A percentile compares a stretch with the other conserved stretches of the same genome.
phyloP scores from a whole-genome alignment of 208 protist species.

The Crithidia mellificae region DNA sequence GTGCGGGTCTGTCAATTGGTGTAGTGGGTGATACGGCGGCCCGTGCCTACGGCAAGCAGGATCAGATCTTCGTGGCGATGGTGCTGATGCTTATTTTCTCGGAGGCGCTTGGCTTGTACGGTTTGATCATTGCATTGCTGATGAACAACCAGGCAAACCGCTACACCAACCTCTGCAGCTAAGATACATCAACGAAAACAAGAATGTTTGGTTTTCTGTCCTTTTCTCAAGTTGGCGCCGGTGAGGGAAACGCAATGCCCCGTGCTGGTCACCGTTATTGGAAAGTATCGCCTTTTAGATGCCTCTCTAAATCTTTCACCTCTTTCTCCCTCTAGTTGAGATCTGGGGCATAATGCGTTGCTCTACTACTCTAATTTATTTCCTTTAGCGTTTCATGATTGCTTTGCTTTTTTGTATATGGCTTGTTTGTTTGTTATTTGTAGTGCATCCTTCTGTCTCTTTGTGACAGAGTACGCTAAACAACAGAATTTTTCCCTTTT shows the following conservation, averaged over 20 bases:
- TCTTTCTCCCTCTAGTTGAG: slow-evolving; percentile 13
- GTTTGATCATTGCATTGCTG: slow-evolving; percentile 98
- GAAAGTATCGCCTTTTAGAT: too few species aligned
- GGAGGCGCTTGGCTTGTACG: slow-evolving; percentile 98
- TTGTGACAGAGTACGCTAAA: too few species aligned
- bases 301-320: not conserved
- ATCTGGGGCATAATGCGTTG: too few species aligned
- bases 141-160: slow-evolving; percentile 92
- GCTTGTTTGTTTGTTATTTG: too few species aligned
- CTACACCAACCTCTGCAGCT: slow-evolving; percentile 59
- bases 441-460: too few species aligned
- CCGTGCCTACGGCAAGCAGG: slow-evolving; percentile 94
- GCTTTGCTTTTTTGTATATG: too few species aligned
- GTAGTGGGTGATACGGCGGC: slow-evolving; percentile 98
- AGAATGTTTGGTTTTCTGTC: too few species aligned
- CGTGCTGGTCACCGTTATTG: too few species aligned
- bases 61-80: slow-evolving; percentile 99
- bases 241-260: too few species aligned
- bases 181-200: too few species aligned
- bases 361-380: too few species aligned
- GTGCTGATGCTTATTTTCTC: slow-evolving; percentile 99
- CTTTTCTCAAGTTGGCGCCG: too few species aligned
- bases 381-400: slow-evolving; percentile 17
- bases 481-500: slow-evolving; percentile 10
- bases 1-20: slow-evolving; percentile 98